A percentile compares a stretch with the other conserved stretches of the same genome.
phyloP scores from a whole-genome alignment of 495 filamentous ascomycete species.

The Penicillium canescens region DNA sequence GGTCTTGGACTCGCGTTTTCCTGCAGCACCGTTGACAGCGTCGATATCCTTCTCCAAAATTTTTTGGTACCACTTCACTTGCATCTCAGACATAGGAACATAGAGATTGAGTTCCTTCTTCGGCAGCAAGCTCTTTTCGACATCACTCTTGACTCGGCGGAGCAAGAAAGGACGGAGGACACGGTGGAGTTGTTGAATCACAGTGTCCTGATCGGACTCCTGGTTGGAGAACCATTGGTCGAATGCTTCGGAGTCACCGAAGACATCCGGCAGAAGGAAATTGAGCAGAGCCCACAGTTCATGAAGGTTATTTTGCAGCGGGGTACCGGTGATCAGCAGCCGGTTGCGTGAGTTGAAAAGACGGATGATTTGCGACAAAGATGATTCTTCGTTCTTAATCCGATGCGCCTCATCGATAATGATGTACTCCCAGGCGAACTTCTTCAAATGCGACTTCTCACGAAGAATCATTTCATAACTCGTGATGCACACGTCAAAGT shows the following conservation, averaged over 20 bases:
- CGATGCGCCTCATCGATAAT: conserved; percentile 99
- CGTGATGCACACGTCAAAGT: conserved; percentile 93
- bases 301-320: conserved; percentile 97
- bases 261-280: conserved; percentile 95
- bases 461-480: conserved; percentile 96
- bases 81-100: conserved; percentile 99
- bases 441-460: conserved; percentile 93
- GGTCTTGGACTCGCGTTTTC: conserved; percentile 98
- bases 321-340: conserved; percentile 94
- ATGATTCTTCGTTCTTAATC: conserved; percentile 99
- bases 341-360: conserved; percentile 96
- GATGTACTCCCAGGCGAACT: conserved; percentile 99
- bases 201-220: conserved; percentile 84
- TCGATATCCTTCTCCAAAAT: conserved; percentile 99
- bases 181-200: conserved; percentile 95
- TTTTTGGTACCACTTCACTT: conserved; percentile 98
- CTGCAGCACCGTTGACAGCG: conserved; percentile 94
- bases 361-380: conserved; percentile 93
- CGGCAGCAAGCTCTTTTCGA: conserved; percentile 95
- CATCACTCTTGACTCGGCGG: conserved; percentile 95
- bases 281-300: conserved; percentile 99
- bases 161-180: conserved; percentile 93
- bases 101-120: conserved; percentile 98
- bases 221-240: conserved; percentile 97
- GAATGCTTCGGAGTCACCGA: conserved; percentile 96